Percentiles rank a stretch among this genome's conserved stretches.
phyloP scores from a whole-genome alignment of 768 basidiomycete genomes.

The Chalciporus piperatus region DNA sequence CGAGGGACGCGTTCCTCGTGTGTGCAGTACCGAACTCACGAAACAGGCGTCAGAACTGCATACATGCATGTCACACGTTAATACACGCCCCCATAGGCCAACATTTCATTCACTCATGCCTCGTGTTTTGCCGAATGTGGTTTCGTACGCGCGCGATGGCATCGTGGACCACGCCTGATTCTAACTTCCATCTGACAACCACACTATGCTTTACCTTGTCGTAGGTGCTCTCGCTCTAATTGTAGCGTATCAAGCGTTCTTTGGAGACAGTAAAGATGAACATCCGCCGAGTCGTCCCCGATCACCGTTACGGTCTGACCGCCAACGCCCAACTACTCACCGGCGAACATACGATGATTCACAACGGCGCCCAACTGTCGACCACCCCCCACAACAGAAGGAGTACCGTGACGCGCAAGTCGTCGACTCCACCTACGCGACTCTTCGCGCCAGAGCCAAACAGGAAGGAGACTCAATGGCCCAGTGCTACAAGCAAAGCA shows the following conservation, averaged over 20 bases:
- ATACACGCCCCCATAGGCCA: too few relatives aligned
- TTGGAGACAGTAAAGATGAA: constrained; percentile 7
- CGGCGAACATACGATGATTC: constrained; percentile 5
- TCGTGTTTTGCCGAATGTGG: background rate
- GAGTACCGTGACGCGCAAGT: background rate
- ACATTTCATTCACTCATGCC: background rate
- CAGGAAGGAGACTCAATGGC: constrained; percentile 77
- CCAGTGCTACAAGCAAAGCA: constrained; percentile 59
- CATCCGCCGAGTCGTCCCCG: background rate
- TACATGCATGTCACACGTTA: background rate
- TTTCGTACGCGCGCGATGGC: background rate
- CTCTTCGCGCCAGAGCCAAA: constrained; percentile 71
- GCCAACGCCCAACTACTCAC: background rate
- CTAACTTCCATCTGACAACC: background rate
- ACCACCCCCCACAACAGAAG: background rate
- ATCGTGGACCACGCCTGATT: background rate
- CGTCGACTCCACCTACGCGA: constrained; percentile 42
- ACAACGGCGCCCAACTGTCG: constrained; percentile 1
- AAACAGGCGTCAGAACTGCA: too few relatives aligned
- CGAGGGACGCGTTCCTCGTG: too few relatives aligned
- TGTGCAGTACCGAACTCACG: too few relatives aligned
- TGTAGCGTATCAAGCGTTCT: constrained; percentile 10
- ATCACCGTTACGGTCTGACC: background rate
- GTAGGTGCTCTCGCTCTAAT: constrained; percentile 10
- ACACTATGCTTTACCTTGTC: constrained; percentile 14